Evolutionary conservation across 1,284 basidiomycete species (phyloP).

Genomic region (Cutaneotrichosporon cutaneum): DNA sequence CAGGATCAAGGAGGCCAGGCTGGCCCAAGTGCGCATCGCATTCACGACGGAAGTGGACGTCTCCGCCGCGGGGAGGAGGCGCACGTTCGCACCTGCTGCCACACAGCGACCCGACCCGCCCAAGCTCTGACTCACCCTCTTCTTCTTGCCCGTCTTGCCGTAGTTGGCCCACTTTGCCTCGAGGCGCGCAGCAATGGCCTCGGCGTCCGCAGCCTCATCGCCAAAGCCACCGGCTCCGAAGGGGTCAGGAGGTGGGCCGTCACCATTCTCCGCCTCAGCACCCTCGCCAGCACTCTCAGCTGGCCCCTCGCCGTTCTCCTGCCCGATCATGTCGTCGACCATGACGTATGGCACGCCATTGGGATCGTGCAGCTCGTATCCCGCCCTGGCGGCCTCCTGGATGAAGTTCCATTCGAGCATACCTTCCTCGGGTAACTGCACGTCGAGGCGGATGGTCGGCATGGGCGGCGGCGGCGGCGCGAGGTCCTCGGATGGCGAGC

Average conservation of each 20-base stretch:
- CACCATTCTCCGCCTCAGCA: neutral
- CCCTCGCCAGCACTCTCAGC: neutral
- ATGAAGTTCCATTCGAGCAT: slow-evolving; percentile 45
- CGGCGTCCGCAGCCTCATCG: slow-evolving; percentile 18
- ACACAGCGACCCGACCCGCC: no score
- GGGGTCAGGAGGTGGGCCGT: neutral
- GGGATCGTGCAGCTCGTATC: slow-evolving; percentile 19
- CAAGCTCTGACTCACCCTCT: slow-evolving; percentile 12
- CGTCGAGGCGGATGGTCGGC: slow-evolving; percentile 44
- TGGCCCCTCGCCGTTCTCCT: slow-evolving; percentile 3
- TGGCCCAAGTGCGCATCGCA: no score
- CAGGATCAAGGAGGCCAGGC: no score
- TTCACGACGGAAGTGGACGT: no score
- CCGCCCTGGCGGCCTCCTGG: slow-evolving; percentile 34
- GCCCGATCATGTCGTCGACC: neutral
- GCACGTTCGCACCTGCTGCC: no score
- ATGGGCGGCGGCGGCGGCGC: slow-evolving; percentile 47
- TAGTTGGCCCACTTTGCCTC: slow-evolving; percentile 42
- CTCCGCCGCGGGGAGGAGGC: no score
- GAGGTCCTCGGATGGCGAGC: slow-evolving; percentile 40
- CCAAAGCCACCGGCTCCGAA: neutral
- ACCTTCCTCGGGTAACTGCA: slow-evolving; percentile 21
- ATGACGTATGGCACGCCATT: neutral
- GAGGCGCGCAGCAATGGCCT: slow-evolving; percentile 37
- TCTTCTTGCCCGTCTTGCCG: slow-evolving; percentile 28